Base-by-base conservation (phyloP, 202 grass and related monocot genomes). In the Setaria italica region DNA sequence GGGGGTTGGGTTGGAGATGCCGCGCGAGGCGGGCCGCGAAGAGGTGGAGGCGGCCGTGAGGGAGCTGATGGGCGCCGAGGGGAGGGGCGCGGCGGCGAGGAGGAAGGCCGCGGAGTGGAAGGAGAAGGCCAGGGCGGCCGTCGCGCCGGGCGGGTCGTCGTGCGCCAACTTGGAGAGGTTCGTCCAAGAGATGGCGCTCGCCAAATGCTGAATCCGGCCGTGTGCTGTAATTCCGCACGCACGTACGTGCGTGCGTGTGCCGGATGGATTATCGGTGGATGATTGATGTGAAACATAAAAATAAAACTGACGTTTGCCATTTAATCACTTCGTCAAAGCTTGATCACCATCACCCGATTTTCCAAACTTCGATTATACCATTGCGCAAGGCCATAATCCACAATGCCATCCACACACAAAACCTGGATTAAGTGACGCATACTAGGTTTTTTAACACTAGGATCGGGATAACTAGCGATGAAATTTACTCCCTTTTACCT, bases 1-100 rank as follows among this genome's bases (percentile, higher is more conserved):
- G 91, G 84, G 89, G 1, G 79, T 92, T 3, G 94, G 91, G 4
- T 14, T 86, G 65, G 87, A 93, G 75, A 86, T 96, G 66, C n/a
- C 60, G 30, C 65, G 79, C 4, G 77, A 90, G 30, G 94, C 41
- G 10, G 64, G 25, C 54, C 63, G 82, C 9, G 13, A 2, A 0
- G 82, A 93, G 73, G 89, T 93, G 53, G 91, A 93, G 82, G 67
- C 11, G 0, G 70, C 85, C 37, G 85, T 93, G 21, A 89, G 82
- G 78, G 82, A 89, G 66, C 54, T 91, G 11, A 91, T 91, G 89
- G 87, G 62, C 7, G 41, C 9, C 0, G 79, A 74, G 5, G 82
- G 91, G 65, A 90, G 76, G 69, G 85, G 88, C 0, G 70, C 64
- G 2, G 75, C 78, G 6, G 72, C 66, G 76, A 92, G 83, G 86